Evolutionary conservation across 148 eudicot species (phyloP).

Genomic region (Dysphania ambrosioides): DNA sequence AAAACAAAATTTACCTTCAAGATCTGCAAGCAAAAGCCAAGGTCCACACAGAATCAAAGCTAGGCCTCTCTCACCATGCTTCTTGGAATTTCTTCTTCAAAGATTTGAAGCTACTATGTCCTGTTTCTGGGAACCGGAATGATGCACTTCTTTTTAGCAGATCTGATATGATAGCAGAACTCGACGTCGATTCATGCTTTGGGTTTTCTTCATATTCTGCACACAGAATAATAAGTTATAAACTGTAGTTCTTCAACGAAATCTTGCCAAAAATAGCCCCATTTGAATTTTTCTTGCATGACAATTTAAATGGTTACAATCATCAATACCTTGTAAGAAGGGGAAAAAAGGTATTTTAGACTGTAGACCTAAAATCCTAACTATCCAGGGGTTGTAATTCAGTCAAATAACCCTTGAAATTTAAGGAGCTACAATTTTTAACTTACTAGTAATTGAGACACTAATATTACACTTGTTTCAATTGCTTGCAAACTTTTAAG

Average conservation of each 20-base stretch:
- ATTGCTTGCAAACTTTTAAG: no score
- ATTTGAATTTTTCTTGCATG: neutral
- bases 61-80: constrained; percentile 31
- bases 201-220: constrained; percentile 68
- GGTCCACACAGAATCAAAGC: neutral
- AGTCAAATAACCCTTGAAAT: no score
- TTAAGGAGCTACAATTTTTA: no score
- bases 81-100: constrained; percentile 65
- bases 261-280: neutral
- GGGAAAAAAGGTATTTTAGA: no score
- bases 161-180: constrained; percentile 60
- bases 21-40: neutral
- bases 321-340: no score
- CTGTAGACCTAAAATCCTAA: no score
- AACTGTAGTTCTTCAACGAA: neutral
- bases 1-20: neutral
- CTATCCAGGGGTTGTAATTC: no score
- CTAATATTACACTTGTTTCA: no score
- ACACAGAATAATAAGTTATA: constrained; percentile 1
- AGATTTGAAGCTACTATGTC: constrained; percentile 60
- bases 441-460: no score
- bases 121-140: constrained; percentile 56
- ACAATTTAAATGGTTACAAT: no score
- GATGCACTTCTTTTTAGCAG: constrained; percentile 58
- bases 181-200: constrained; percentile 34